Evolutionary conservation across 2,329 filamentous ascomycete species (phyloP).

Genomic region (Penicillium sp.): DNA sequence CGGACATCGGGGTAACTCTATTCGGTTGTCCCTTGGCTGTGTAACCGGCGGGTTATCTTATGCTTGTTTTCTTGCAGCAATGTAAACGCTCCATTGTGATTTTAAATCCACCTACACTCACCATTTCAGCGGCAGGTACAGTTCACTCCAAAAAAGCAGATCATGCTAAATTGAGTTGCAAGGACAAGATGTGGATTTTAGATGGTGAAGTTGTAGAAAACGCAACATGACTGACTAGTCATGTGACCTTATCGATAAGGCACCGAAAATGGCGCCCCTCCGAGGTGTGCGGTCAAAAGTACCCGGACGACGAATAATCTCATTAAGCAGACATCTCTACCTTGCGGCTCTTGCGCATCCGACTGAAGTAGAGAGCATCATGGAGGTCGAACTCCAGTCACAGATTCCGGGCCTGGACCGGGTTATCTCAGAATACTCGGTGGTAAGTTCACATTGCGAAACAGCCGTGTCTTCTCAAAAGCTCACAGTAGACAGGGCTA

Average conservation of each 20-base stretch:
- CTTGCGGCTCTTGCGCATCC: background rate
- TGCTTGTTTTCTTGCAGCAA: slow-evolving; percentile 11
- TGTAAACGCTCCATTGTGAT: slow-evolving; percentile 8
- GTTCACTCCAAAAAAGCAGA: background rate
- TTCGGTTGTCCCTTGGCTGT: background rate
- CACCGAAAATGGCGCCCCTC: slow-evolving; percentile 21
- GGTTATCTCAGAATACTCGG: slow-evolving; percentile 84
- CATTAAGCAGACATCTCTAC: slow-evolving; percentile 1
- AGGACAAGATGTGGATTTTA: background rate
- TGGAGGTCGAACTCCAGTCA: slow-evolving; percentile 84
- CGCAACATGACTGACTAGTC: background rate
- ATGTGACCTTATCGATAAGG: slow-evolving; percentile 27
- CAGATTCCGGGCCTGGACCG: slow-evolving; percentile 84
- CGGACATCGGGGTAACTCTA: background rate
- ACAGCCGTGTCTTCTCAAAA: background rate
- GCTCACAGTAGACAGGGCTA: slow-evolving; percentile 58
- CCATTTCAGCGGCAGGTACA: background rate
- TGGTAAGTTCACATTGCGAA: slow-evolving; percentile 41
- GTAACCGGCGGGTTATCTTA: slow-evolving; percentile 11
- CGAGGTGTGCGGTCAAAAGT: slow-evolving; percentile 4
- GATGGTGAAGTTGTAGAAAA: background rate
- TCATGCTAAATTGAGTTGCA: background rate
- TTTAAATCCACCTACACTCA: slow-evolving; percentile 5
- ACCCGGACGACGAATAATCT: slow-evolving; percentile 16
- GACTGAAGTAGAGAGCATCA: slow-evolving; percentile 35